A percentile compares a stretch with the other conserved stretches of the same genome.
phyloP scores from a whole-genome alignment of 2,329 filamentous ascomycete genomes.

The Grosmannia clavigera region DNA sequence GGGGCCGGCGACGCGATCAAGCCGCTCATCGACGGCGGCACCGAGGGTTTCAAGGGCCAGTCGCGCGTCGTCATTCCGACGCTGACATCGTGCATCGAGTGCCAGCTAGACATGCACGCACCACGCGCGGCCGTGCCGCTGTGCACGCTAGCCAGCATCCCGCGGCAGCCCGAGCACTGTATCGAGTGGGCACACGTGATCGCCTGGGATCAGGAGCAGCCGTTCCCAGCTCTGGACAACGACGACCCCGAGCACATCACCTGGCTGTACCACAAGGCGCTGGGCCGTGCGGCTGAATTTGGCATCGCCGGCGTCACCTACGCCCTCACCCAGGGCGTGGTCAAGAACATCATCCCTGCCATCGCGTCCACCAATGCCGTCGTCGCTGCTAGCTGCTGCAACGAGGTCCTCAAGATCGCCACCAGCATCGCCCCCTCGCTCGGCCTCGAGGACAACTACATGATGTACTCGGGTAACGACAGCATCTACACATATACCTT shows the following conservation, averaged over 20 bases:
- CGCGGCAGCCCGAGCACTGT: conserved; percentile 92
- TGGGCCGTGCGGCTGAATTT: conserved; percentile 73
- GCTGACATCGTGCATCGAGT: conserved; percentile 93
- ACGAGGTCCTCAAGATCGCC: conserved; percentile 90
- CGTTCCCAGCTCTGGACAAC: conserved; percentile 77
- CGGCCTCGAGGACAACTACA: conserved; percentile 75
- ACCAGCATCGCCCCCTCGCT: conserved; percentile 72
- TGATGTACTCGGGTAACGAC: conserved; percentile 98
- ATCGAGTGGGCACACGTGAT: conserved; percentile 99
- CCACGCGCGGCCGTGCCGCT: conserved; percentile 94
- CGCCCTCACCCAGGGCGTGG: conserved; percentile 87
- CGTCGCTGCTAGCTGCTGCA: conserved; percentile 89
- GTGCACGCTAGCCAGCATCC: conserved; percentile 92
- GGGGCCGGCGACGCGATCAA: conserved; percentile 67
- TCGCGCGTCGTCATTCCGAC: conserved; percentile 84
- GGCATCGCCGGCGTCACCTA: conserved; percentile 89
- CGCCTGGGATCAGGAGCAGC: conserved; percentile 81
- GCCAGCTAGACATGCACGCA: conserved; percentile 95
- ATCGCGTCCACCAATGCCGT: conserved; percentile 98
- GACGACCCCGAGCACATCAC: conserved; percentile 94
- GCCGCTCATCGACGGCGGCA: conserved; percentile 90
- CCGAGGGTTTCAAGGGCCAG: conserved; percentile 96
- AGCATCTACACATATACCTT: conserved; percentile 97
- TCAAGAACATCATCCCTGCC: conserved; percentile 98
- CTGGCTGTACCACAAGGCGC: conserved; percentile 87